Evolutionary conservation across 1,139 yeast species (phyloP), one percentile per base, ranked within the genome.

Genomic region (Hemisphaericaspora lyxosophila): DNA sequence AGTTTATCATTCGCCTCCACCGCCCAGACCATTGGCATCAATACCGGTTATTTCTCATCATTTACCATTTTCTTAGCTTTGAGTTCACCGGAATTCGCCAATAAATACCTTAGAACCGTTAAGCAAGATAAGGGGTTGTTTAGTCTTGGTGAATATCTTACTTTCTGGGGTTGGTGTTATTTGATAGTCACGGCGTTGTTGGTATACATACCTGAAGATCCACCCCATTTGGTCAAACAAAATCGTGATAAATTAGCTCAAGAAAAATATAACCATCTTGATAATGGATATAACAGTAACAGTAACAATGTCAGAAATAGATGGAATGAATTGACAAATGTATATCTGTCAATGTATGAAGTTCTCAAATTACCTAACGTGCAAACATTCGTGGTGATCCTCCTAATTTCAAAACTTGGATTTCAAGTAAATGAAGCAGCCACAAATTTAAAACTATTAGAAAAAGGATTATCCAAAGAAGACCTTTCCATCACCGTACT

Each of bases 381-480:
- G 27, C 92, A 82, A 56, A 70, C 80, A 6, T 78, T 92, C 50
- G 83, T 89, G 20, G 53, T 82, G 1, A 78, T 94, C 9, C 89
- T 89, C 53, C 62, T 92, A 33, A 60, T 88, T 12, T 84, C 96
- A 26, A 92, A 92, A 57, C 73, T 92, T 41, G 98, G 96, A 4
- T 94, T 92, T 58, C 96, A 90, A 57, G 95, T 92, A 14, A 92
- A 90, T 53, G 99, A 92, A 59, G 90, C 95, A 4, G 97, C 95
- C 17, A 92, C 98, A 1, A 90, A 90, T 54, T 73, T 92, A 51
- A 92, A 90, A 56, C 69, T 94, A 18, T 67, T 92, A n/a, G 99
- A 92, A 57, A 85, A 84, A 55, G 99, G 99, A 0, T 78, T 92
- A 36, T 81, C 94, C 25, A 87, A 90, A 55, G 98, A 92, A 59